Conservation (phyloP, 2,329 filamentous ascomycete genomes). For the Microdochium nivale region DNA sequence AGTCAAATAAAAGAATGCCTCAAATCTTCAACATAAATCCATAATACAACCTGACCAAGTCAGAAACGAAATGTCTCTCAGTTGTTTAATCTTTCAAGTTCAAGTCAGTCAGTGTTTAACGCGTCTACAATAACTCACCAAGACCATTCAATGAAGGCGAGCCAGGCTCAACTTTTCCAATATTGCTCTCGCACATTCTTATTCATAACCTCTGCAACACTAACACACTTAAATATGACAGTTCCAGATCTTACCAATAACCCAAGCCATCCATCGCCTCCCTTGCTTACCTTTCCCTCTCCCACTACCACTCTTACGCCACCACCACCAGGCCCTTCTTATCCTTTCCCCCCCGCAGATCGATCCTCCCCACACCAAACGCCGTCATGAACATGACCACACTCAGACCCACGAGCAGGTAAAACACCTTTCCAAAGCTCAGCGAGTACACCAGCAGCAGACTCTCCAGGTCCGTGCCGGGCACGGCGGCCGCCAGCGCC, state of each 20-base stretch:
- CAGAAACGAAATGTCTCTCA: too few relatives aligned
- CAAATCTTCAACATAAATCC: too few relatives aligned
- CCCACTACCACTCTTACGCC: not conserved
- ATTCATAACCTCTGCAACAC: too few relatives aligned
- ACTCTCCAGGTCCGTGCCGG: constrained; percentile 15
- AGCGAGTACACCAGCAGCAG: constrained; percentile 13
- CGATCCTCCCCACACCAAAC: constrained; percentile 18
- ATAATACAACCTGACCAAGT: too few relatives aligned
- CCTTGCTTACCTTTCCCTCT: not conserved
- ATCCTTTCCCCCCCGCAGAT: constrained; percentile 13
- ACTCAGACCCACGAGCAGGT: constrained; percentile 14
- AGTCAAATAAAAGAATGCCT: too few relatives aligned
- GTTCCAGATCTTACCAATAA: not conserved
- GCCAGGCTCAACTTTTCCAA: too few relatives aligned
- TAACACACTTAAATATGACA: too few relatives aligned
- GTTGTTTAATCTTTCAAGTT: too few relatives aligned
- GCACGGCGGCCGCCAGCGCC: constrained; percentile 11
- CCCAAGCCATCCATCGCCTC: not conserved
- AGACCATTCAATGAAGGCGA: not conserved
- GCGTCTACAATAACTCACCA: too few relatives aligned
- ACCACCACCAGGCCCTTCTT: constrained; percentile 6
- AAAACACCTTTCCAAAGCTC: constrained; percentile 15
- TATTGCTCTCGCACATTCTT: not conserved
- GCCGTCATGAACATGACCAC: constrained; percentile 12
- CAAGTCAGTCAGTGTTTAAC: too few relatives aligned